Base-by-base conservation (phyloP, 371 early-diverging fungal genomes). In the Zychaea mexicana region DNA sequence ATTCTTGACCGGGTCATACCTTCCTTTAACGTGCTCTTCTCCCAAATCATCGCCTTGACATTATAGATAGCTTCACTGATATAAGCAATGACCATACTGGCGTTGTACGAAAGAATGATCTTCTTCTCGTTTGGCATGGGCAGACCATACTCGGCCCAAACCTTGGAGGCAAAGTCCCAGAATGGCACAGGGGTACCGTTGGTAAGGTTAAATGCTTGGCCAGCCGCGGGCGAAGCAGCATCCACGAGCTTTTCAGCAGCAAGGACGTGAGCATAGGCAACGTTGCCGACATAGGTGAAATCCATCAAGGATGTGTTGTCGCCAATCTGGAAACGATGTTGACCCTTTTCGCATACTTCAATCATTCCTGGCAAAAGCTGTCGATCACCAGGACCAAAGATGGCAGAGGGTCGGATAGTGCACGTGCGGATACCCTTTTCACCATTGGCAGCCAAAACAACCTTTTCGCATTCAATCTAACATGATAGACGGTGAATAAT, bases 281-380 rank as follows among this genome's bases (percentile, higher is more conserved):
- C 89, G 61, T 97, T 97, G 66, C 90, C 95, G 24, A 97, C 97
- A 71, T 94, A 96, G 10, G 97, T 96, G 73, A 89, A 95, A 71
- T 96, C 97, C 79, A 94, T 92, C 65, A 95, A 70, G 17, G 88
- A 90, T 0, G 84, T 81, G 79, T 96, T 96, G 67, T 87, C 79
- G n/a, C 98, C 98, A 57, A 97, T 87, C 76, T 92, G 92, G 66
- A 93, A 81, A 47, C 87, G 84, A 77, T 82, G 84, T 74, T 87
- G 82, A 3, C 93, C 92, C 70, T 86, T 84, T 67, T 86, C 81
- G 64, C 89, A 83, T 0, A 92, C 91, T 66, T 88, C 85, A 69
- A 94, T 63, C 68, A 93, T 84, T 10, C 91, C 92, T 0, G 90
- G 92, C 33, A 90, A 86, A n/a, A 84, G 71, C 70, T 95, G 96